phyloP scores from a whole-genome alignment of 2,329 filamentous ascomycete genomes.

The Arthroderma uncinatum region DNA sequence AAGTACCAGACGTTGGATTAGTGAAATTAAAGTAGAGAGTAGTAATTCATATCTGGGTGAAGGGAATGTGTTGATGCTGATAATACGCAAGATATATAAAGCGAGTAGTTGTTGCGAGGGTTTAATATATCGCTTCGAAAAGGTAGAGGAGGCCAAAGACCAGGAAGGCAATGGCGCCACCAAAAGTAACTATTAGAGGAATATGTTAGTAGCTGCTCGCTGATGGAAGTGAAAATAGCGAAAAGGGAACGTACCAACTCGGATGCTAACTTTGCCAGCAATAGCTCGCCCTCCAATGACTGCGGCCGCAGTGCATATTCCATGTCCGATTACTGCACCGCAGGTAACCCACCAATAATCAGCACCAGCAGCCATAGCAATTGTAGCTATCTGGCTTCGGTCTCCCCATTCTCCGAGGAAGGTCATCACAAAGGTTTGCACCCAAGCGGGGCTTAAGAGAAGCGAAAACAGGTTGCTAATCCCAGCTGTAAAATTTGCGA shows the following conservation, averaged over 20 bases:
- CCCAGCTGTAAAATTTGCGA: conserved; percentile 45
- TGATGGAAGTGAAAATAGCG: neutral
- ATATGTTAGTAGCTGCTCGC: conserved; percentile 11
- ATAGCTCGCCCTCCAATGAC: conserved; percentile 88
- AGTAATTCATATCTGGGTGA: neutral
- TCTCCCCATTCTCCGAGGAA: conserved; percentile 98
- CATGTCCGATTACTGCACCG: conserved; percentile 76
- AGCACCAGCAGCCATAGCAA: conserved; percentile 95
- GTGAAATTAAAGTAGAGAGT: neutral
- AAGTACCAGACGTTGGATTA: neutral
- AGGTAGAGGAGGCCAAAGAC: conserved; percentile 87
- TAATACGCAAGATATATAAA: neutral
- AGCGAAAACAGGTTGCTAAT: conserved; percentile 78
- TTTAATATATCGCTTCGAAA: conserved; percentile 58
- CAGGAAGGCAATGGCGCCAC: conserved; percentile 81
- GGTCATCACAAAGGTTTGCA: conserved; percentile 98
- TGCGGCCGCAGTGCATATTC: conserved; percentile 78
- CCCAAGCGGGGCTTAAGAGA: conserved; percentile 89
- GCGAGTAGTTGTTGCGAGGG: neutral
- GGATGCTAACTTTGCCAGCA: conserved; percentile 85
- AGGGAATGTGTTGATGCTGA: neutral
- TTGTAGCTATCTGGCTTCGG: conserved; percentile 92
- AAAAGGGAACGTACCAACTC: conserved; percentile 62
- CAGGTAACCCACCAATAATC: conserved; percentile 99
- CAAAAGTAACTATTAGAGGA: conserved; percentile 62